Base-by-base conservation (phyloP, 1,284 basidiomycete genomes). In the Moesziomyces sp. region DNA sequence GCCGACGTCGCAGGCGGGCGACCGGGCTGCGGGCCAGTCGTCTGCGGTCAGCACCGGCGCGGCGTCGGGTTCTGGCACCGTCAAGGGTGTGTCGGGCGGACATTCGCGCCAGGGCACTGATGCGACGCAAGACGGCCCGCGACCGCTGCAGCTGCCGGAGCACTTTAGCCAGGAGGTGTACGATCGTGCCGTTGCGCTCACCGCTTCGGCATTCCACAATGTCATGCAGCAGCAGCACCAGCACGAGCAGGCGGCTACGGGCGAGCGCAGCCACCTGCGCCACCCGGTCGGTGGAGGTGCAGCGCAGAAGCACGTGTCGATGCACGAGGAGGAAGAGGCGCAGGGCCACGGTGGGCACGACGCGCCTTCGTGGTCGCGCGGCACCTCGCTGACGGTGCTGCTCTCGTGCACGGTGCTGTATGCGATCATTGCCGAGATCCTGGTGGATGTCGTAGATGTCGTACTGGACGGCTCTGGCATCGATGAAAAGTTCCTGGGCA, bases 401-500 rank as follows among this genome's bases (percentile, higher is more conserved):
- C 70, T 84, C 13, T 66, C 59, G 1, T 99, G 97, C 82, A 99
- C 97, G 0, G 90, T 92, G 2, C 86, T 99, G 19, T 99, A 98
- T 86, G 97, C 97, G 23, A 85, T 94, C 64, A 99, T 99, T 81
- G 97, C 96, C 62, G 96, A 99, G 84, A 88, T 99, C 51, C 88
- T 99, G 24, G 91, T 99, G 40, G 92, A 96, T 67, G 94, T 97
- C 8, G 96, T 99, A 11, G 97, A 99, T 80, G 93, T 95, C 28
- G 91, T 99, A 2, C 87, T 99, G 23, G 87, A 93, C 70, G 94
- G 91, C n/a, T 94, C 93, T 0, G 93, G 93, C 0, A 92, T 99
- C 42, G 93, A 97, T 70, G 96, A 99, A 84, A 99, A 99, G 84
- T 96, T 99, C 87, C 88, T 99, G 33, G 97, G 97, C 47, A 88